Evolutionary conservation across 2,329 filamentous ascomycete species (phyloP).

Genomic region (Whalleya microplaca): DNA sequence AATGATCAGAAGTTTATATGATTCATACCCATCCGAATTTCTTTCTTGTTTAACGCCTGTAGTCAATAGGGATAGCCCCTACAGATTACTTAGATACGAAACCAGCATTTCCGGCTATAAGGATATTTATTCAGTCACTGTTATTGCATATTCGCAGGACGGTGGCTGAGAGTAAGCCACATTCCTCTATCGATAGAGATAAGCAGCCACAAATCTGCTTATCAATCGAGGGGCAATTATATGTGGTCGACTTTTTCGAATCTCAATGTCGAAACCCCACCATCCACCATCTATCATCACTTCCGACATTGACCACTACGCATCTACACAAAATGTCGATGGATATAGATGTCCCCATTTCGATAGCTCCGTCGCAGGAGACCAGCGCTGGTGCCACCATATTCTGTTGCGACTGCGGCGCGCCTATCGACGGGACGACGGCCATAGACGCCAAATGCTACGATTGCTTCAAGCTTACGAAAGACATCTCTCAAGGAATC

Average conservation of each 20-base stretch:
- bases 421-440: slow-evolving; percentile 89
- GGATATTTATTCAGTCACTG: neutral
- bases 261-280: slow-evolving; percentile 24
- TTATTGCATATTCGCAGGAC: neutral
- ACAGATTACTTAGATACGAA: too few relatives aligned
- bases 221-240: slow-evolving; percentile 33
- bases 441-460: slow-evolving; percentile 88
- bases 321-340: slow-evolving; percentile 51
- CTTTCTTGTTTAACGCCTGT: too few relatives aligned
- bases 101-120: too few relatives aligned
- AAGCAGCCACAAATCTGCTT: slow-evolving; percentile 18
- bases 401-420: slow-evolving; percentile 97
- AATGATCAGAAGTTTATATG: too few relatives aligned
- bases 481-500: slow-evolving; percentile 90
- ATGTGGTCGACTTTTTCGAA: slow-evolving; percentile 22
- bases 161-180: neutral
- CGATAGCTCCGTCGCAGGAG: slow-evolving; percentile 42
- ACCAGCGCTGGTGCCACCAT: slow-evolving; percentile 63
- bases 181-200: neutral
- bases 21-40: too few relatives aligned
- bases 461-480: slow-evolving; percentile 92
- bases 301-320: slow-evolving; percentile 1
- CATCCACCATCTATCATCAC: too few relatives aligned
- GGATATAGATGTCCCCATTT: slow-evolving; percentile 61
- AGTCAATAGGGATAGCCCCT: too few relatives aligned